A percentile compares a stretch with the other conserved stretches of the same genome.
phyloP scores from a whole-genome alignment of 176 grass and related monocot genomes.

The Zea luxurians region DNA sequence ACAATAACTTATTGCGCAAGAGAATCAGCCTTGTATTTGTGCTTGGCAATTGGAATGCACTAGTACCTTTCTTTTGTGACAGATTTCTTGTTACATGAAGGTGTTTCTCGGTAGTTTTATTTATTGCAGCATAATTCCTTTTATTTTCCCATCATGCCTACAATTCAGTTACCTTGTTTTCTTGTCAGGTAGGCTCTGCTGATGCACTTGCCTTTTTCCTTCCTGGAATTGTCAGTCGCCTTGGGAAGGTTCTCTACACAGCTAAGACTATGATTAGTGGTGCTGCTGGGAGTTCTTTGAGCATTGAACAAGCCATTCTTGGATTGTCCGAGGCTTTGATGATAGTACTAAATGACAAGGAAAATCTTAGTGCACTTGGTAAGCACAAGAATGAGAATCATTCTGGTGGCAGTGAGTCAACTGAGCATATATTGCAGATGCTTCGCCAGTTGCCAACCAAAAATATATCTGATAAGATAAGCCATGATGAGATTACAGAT shows the following conservation, averaged over 20 bases:
- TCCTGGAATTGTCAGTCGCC: constrained; percentile 83
- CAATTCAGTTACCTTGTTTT: constrained; percentile 35
- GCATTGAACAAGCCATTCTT: constrained; percentile 77
- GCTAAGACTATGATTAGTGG: constrained; percentile 72
- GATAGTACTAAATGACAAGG: constrained; percentile 79
- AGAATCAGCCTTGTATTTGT: constrained; percentile 20
- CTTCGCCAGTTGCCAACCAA: constrained; percentile 73
- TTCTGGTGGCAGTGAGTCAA: constrained; percentile 36
- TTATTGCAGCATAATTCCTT: constrained; percentile 29
- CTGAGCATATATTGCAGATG: constrained; percentile 72
- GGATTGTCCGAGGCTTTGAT: constrained; percentile 81
- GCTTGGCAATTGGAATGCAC: neutral
- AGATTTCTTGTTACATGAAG: constrained; percentile 26
- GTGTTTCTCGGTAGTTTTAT: constrained; percentile 6
- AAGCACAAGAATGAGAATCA: constrained; percentile 29
- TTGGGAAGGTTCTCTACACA: constrained; percentile 76
- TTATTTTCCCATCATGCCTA: constrained; percentile 2
- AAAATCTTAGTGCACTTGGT: constrained; percentile 53
- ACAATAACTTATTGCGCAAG: constrained; percentile 8
- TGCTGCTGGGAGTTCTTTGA: constrained; percentile 75
- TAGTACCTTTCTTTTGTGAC: constrained; percentile 20
- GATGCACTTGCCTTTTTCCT: constrained; percentile 94
- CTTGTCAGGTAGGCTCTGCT: constrained; percentile 81
- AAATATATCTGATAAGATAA: constrained; percentile 30
- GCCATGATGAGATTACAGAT: constrained; percentile 33